Conservation (phyloP, 2,329 filamentous ascomycete genomes). For the Pseudopithomyces maydicus region DNA sequence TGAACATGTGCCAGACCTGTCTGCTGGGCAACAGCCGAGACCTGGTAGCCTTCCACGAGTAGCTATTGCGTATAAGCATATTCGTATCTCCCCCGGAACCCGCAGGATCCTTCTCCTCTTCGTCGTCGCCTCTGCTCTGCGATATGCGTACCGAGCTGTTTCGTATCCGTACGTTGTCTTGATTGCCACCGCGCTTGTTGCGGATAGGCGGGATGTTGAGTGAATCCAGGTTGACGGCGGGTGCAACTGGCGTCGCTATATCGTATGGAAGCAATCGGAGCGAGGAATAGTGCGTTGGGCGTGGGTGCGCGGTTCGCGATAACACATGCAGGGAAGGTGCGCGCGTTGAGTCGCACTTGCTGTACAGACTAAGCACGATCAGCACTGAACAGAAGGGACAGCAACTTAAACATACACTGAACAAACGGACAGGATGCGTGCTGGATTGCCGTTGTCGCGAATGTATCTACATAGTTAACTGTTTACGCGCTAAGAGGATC, state of each 20-base stretch:
- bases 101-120: conserved; percentile 24
- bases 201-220: conserved; percentile 30
- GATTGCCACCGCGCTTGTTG: conserved; percentile 35
- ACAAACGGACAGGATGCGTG: not conserved
- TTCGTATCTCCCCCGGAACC: conserved; percentile 21
- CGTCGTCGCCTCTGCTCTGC: conserved; percentile 32
- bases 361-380: not conserved
- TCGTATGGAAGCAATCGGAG: not conserved
- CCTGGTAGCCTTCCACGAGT: conserved; percentile 88
- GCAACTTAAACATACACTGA: not conserved
- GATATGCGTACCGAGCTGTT: conserved; percentile 40
- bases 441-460: not conserved
- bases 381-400: not conserved
- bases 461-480: not conserved
- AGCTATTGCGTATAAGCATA: conserved; percentile 91
- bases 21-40: conserved; percentile 77
- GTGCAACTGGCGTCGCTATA: not conserved
- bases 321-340: not conserved
- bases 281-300: not conserved
- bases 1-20: conserved; percentile 66
- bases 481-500: conserved; percentile 1
- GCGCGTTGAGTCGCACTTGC: not conserved
- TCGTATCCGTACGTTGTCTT: conserved; percentile 34
- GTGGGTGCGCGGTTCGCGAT: not conserved
- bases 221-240: conserved; percentile 33